A percentile compares a stretch with the other conserved stretches of the same genome.
These are phyloP conservation scores for Tetradesmus lagerheimii DNA, from an alignment of 139 green algal species.

Conservation along the genomic window DNA sequence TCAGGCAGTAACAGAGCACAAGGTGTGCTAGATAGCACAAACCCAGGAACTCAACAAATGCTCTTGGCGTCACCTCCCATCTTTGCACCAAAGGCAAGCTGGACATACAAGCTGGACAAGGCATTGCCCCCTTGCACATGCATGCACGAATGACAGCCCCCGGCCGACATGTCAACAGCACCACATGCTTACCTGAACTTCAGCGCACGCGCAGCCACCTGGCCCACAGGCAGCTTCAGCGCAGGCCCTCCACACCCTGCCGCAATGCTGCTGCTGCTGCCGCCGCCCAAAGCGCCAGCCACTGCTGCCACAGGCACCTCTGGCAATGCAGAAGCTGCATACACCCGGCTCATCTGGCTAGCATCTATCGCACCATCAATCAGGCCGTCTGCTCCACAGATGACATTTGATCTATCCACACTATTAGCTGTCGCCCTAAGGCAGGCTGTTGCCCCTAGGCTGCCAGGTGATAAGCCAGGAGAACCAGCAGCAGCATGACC, in stretches of 20 bases:
- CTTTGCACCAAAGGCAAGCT: too few relatives aligned
- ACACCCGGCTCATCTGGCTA: constrained; percentile 48
- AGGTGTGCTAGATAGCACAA: too few relatives aligned
- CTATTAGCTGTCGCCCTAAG: background rate
- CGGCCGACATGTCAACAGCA: background rate
- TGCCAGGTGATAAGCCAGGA: background rate
- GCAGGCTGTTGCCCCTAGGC: background rate
- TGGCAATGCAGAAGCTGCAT: constrained; percentile 53
- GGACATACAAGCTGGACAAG: too few relatives aligned
- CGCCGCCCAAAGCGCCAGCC: constrained; percentile 33
- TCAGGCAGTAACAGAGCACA: too few relatives aligned
- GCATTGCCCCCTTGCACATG: background rate
- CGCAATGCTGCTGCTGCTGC: constrained; percentile 5
- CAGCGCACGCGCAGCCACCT: constrained; percentile 55
- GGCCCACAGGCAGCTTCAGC: constrained; percentile 46
- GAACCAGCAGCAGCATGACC: background rate
- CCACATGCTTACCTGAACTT: constrained; percentile 50
- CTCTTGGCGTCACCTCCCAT: background rate
- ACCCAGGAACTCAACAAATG: too few relatives aligned
- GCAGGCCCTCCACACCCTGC: background rate
- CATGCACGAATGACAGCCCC: background rate
- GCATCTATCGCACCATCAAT: constrained; percentile 8
- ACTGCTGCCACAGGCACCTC: constrained; percentile 27
- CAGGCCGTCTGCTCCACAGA: background rate
- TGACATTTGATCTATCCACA: too few relatives aligned